Evolutionary conservation across 129 eudicot genomes (phyloP).

Genomic region (Ambrosia trifida): DNA sequence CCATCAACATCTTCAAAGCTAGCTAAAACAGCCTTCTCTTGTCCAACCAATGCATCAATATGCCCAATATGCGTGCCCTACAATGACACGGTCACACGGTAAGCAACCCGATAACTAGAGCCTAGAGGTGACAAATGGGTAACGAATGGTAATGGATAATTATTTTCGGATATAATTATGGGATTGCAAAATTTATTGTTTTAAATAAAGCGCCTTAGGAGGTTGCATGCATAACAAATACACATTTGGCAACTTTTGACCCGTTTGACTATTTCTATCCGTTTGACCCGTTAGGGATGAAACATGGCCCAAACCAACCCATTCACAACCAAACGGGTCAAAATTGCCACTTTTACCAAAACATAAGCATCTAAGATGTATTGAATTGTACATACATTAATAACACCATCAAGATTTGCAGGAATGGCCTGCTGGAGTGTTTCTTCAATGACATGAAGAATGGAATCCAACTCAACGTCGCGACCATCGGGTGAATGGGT

Average conservation of each 20-base stretch:
- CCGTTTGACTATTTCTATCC: background rate
- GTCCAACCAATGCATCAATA: slow-evolving; percentile 26
- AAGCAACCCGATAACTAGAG: background rate
- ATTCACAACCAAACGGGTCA: background rate
- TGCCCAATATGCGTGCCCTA: slow-evolving; percentile 49
- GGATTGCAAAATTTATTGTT: background rate
- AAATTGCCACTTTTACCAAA: background rate
- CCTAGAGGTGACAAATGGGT: slow-evolving; percentile 1
- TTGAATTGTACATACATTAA: slow-evolving; percentile 40
- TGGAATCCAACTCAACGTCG: slow-evolving; percentile 54
- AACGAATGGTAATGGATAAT: background rate
- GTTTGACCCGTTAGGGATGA: background rate
- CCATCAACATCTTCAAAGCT: slow-evolving; percentile 53
- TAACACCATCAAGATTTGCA: slow-evolving; percentile 37
- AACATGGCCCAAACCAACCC: background rate
- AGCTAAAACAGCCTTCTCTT: slow-evolving; percentile 44
- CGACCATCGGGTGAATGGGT: slow-evolving; percentile 81
- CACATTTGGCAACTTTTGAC: background rate
- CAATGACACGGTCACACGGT: slow-evolving; percentile 1
- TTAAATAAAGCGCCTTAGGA: background rate
- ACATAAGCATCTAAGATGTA: background rate
- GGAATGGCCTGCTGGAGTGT: slow-evolving; percentile 57
- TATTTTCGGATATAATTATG: background rate
- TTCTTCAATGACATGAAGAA: slow-evolving; percentile 58
- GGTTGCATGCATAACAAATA: background rate